Conservation (phyloP, 371 early-diverging fungal species). For the Rhizomucor miehei region DNA sequence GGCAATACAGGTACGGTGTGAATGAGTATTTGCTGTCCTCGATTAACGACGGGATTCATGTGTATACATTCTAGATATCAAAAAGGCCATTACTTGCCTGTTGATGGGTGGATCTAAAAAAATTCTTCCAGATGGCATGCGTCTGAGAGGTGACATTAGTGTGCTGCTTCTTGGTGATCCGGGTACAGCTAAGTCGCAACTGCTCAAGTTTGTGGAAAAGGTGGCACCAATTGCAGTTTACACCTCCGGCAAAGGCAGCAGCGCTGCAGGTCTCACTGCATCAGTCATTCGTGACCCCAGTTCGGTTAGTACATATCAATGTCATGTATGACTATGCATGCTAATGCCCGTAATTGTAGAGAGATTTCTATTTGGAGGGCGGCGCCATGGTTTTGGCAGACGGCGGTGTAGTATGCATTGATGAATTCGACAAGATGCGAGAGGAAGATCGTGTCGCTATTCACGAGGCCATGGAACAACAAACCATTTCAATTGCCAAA, state of each 20-base stretch:
- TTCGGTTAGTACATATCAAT: conserved; percentile 53
- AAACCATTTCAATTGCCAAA: conserved; percentile 99
- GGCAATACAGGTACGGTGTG: conserved; percentile 71
- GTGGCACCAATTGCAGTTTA: conserved; percentile 97
- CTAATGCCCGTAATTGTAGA: conserved; percentile 29
- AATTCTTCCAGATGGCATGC: conserved; percentile 94
- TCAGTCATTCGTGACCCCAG: conserved; percentile 91
- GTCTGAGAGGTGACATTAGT: conserved; percentile 98
- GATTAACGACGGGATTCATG: no score
- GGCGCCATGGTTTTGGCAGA: conserved; percentile 99
- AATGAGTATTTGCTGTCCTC: no score
- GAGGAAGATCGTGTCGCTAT: conserved; percentile 99
- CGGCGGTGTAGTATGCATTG: conserved; percentile 99
- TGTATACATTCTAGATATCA: conserved; percentile 76
- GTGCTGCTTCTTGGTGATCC: conserved; percentile 99
- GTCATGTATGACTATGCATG: not conserved
- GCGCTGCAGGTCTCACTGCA: conserved; percentile 99
- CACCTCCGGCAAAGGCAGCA: conserved; percentile 98
- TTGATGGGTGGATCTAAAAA: conserved; percentile 98
- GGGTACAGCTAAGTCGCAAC: conserved; percentile 99
- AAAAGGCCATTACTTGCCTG: conserved; percentile 96
- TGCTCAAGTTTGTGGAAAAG: conserved; percentile 98
- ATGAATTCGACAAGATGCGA: conserved; percentile 99
- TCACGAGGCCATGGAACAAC: conserved; percentile 99
- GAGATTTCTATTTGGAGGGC: conserved; percentile 99